Evolutionary conservation across 2,329 filamentous ascomycete genomes (phyloP), one percentile per base, ranked within the genome.

Genomic region (Penicillium sp.): DNA sequence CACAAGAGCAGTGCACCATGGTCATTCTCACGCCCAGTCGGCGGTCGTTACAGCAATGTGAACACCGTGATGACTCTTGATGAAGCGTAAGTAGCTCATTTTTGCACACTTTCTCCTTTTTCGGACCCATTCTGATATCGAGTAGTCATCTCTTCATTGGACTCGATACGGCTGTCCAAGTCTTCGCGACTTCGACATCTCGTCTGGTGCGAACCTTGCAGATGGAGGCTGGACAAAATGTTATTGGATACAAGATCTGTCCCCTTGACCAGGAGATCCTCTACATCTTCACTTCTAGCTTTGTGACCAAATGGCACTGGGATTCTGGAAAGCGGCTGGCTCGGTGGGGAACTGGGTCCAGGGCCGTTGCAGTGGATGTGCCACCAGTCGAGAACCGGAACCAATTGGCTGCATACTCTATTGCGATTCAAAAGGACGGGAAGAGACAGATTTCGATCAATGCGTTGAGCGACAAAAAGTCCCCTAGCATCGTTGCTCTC

Each of bases 131-230:
- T 49, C 47, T 58, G 33, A 63, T 47, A 40, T 50, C 20, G 20
- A 6, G 25, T 9, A 91, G 90, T 69, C 82, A 88, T 73, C 71
- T 97, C 37, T 86, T 97, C 54, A 73, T 96, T 53, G 84, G 88
- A 29, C 90, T 90, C 67, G 83, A 86, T 57, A 87, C 84, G 26
- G 87, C 88, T 9, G 79, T 97, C 51, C 89, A 92, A 70, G 82
- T 96, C 25, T 96, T 94, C 73, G 89, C 89, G 1, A 85, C 90
- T 27, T 79, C 84, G 60, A 92, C 91, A 52, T 97, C 94, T 1
- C 83, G 95, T 48, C 83, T 95, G 22, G 80, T 90, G 44, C 86
- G 90, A 62, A 85, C 86, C 53, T 87, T 97, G 47, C 77, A 82
- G 12, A 59, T 87, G 26, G 72, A 75, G n/a, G 61, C 78, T 63